Evolutionary conservation across 2,329 filamentous ascomycete genomes (phyloP), one percentile per base, ranked within the genome.

Genomic region (Arthrinium puccinioides): DNA sequence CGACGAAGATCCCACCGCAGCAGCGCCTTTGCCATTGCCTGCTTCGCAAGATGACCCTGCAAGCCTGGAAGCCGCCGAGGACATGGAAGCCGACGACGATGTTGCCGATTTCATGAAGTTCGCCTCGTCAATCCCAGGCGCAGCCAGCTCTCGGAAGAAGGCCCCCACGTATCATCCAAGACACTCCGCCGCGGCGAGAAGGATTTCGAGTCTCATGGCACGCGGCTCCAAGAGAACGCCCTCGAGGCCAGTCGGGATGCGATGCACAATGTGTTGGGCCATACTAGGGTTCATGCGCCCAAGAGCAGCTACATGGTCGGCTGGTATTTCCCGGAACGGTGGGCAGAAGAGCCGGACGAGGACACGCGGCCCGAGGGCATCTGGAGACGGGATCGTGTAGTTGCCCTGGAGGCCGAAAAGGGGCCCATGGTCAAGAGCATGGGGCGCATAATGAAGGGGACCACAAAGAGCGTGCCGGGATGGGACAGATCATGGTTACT

Each of bases 201-300:
- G 61, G 92, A 98, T 64, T 98, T 96, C 59, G 92, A 97, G 63
- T 82, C 85, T 20, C 88, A 97, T 62, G 85, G 86, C 32, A 97
- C 92, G 3, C 75, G 77, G 21, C 78, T 85, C 21, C 92, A 98
- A 61, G 79, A 82, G 46, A 72, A 75, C 39, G 76, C 82, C 8
- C 79, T 98, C 36, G 83, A 87, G 53, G 76, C 84, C 32, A 94
- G 87, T 44, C 80, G 90, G 38, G 72, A 75, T 48, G 90, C 89
- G 15, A 92, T 98, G 84, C 85, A 94, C 60, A 81, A 87, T 50
- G 89, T 90, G 3, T 72, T 97, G 38, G 74, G 79, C 36, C 83
- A 84, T 57, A 84, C 84, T 33, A 77, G 90, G 34, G 69, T 83
- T 20, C 88, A 95, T 56, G 66, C 70, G n/a, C 68, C 74, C 5